Base-by-base conservation (phyloP, 1,284 basidiomycete species). In the Boletus smithii region DNA sequence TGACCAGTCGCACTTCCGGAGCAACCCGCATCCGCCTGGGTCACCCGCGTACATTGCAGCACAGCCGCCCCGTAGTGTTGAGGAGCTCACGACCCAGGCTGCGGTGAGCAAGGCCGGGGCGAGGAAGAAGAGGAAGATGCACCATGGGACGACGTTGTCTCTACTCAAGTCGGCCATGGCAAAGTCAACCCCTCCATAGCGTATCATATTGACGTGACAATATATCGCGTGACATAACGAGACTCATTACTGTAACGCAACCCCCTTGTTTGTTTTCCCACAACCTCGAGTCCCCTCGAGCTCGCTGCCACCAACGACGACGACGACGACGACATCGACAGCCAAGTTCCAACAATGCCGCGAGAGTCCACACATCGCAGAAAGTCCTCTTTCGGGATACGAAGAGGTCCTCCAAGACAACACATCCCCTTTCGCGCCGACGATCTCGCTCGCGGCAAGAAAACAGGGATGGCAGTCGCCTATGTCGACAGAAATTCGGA, bases 391-490 rank as follows among this genome's bases (percentile, higher is more conserved):
- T 16, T 66, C 11, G 67, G 64, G 3, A 54, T 52, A 2, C 67
- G 71, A 26, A 54, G 72, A 20, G 66, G 67, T 0, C 61, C 67
- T 1, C 65, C 74, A 44, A 76, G 82, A 60, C 76, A 80, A 29
- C 85, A 89, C 58, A 73, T 87, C 14, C 87, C 87, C 0, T 89
- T 83, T 58, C 77, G 82, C 40, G 85, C 81, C 9, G 83, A 88
- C 59, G 81, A 89, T 55, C 77, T 79, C 16, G 76, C 77, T 37
- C 83, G 81, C 48, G 87, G 87, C 14, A 88, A 85, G 74, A 85
- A 81, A 62, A 90, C 86, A 0, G 87, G 87, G 3, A 73, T 87
- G 44, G 71, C 76, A 2, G 79, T 89, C 14, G 74, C 68, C 23
- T 77, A 82, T 62, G 80, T 90, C 42, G 79, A 83, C 42, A 79